Conservation (phyloP, 805 yeast genomes). For the Ogataea saltuana region DNA sequence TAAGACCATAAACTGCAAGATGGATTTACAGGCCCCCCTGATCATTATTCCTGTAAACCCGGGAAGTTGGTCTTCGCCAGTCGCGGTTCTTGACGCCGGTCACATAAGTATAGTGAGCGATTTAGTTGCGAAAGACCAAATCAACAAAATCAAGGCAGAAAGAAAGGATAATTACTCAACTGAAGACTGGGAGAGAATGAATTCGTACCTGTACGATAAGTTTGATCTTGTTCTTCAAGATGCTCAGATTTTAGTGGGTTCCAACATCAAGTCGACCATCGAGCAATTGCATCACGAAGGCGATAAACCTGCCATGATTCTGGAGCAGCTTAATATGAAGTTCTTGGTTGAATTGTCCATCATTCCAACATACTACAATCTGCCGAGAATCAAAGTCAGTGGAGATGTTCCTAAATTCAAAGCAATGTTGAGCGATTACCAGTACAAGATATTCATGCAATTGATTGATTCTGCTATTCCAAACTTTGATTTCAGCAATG, state of each 20-base stretch:
- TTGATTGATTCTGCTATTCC: conserved; percentile 74
- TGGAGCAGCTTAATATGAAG: conserved; percentile 75
- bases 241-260: conserved; percentile 87
- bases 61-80: conserved; percentile 77
- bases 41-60: conserved; percentile 85
- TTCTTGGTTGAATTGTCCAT: conserved; percentile 81
- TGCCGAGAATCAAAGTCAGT: conserved; percentile 71
- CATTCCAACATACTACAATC: conserved; percentile 71
- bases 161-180: conserved; percentile 51
- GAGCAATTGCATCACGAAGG: conserved; percentile 58
- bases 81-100: conserved; percentile 93
- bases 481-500: conserved; percentile 31
- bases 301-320: conserved; percentile 56
- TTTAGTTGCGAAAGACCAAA: conserved; percentile 65
- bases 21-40: conserved; percentile 93
- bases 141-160: conserved; percentile 69
- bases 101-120: conserved; percentile 84
- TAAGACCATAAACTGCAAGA: conserved; percentile 78
- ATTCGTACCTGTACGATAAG: conserved; percentile 84
- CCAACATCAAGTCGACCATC: conserved; percentile 75
- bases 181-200: conserved; percentile 75
- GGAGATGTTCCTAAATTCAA: conserved; percentile 75
- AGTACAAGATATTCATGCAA: conserved; percentile 84
- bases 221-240: conserved; percentile 76
- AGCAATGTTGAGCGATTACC: conserved; percentile 80